Evolutionary conservation across 495 filamentous ascomycete species (phyloP).

Genomic region (Daldinia loculata): DNA sequence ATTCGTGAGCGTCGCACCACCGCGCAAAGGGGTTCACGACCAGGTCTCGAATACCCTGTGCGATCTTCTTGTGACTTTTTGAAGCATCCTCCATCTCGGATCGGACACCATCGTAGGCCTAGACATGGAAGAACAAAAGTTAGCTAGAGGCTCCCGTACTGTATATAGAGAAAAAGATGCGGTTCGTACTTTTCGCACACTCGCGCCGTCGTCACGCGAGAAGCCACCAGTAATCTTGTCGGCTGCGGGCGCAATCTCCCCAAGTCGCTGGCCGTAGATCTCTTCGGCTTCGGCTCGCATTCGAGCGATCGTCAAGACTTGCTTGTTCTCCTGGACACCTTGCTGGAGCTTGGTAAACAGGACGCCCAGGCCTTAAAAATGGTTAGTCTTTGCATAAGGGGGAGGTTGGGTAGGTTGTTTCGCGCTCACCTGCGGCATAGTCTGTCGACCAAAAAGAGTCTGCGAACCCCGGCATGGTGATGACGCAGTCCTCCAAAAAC

Average conservation of each 20-base stretch:
- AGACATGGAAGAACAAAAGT: constrained; percentile 20
- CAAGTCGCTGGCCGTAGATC: constrained; percentile 80
- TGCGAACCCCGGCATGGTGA: constrained; percentile 81
- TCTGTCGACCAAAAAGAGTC: constrained; percentile 97
- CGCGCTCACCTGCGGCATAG: constrained; percentile 79
- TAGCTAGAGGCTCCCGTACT: constrained; percentile 19
- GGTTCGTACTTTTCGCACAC: constrained; percentile 81
- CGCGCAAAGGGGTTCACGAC: constrained; percentile 92
- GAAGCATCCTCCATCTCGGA: constrained; percentile 93
- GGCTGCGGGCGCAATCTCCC: constrained; percentile 81
- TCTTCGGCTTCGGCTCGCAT: constrained; percentile 98
- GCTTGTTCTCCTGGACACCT: constrained; percentile 92
- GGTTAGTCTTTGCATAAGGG: constrained; percentile 11
- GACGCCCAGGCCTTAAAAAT: constrained; percentile 79
- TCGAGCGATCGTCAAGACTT: constrained; percentile 87
- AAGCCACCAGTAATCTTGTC: constrained; percentile 89
- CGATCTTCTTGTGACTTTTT: constrained; percentile 92
- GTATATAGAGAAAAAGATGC: constrained; percentile 10
- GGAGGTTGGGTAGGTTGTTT: constrained; percentile 10
- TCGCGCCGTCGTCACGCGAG: constrained; percentile 92
- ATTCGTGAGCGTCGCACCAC: constrained; percentile 94
- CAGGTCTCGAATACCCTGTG: constrained; percentile 92
- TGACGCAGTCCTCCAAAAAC: constrained; percentile 33
- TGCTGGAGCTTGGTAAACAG: constrained; percentile 98
- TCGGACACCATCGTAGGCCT: constrained; percentile 96